These are phyloP conservation scores for Adansonia gregorii DNA, from an alignment of 441 rosid species.

Conservation along the genomic window DNA sequence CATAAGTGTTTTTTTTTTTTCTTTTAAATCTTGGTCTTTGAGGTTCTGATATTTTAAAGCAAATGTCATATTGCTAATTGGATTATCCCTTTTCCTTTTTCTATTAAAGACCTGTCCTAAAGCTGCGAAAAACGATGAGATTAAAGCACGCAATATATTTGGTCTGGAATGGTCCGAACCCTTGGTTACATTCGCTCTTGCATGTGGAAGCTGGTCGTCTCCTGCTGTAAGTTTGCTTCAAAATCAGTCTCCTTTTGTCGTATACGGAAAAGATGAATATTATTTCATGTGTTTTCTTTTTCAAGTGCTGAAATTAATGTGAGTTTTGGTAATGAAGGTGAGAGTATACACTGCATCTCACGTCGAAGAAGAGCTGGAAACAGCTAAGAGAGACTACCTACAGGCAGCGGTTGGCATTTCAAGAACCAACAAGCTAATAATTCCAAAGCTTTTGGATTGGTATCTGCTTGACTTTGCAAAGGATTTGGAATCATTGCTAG, in stretches of 20 bases:
- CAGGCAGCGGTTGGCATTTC: slow-evolving; percentile 77
- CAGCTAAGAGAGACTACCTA: slow-evolving; percentile 73
- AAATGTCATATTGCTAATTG: slow-evolving; percentile 8
- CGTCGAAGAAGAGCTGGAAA: slow-evolving; percentile 74
- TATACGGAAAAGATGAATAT: background rate
- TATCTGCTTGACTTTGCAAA: slow-evolving; percentile 83
- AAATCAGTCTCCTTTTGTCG: background rate
- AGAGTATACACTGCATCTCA: slow-evolving; percentile 64
- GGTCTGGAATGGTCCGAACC: slow-evolving; percentile 82
- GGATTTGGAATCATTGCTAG: slow-evolving; percentile 71
- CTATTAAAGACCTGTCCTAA: slow-evolving; percentile 59
- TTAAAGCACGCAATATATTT: slow-evolving; percentile 57
- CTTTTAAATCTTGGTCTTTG: background rate
- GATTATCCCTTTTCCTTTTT: slow-evolving; percentile 23
- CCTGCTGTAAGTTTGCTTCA: slow-evolving; percentile 64
- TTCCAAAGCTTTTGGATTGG: slow-evolving; percentile 83
- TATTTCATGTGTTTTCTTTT: background rate
- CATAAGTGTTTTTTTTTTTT: background rate
- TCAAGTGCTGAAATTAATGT: background rate
- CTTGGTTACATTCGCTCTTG: slow-evolving; percentile 70
- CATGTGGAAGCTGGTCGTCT: slow-evolving; percentile 89
- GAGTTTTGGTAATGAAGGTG: slow-evolving; percentile 43
- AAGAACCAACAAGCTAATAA: slow-evolving; percentile 52
- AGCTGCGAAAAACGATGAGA: slow-evolving; percentile 65
- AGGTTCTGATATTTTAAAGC: background rate